Evolutionary conservation across 2,329 filamentous ascomycete species (phyloP).

Genomic region (Fusarium torreyae): DNA sequence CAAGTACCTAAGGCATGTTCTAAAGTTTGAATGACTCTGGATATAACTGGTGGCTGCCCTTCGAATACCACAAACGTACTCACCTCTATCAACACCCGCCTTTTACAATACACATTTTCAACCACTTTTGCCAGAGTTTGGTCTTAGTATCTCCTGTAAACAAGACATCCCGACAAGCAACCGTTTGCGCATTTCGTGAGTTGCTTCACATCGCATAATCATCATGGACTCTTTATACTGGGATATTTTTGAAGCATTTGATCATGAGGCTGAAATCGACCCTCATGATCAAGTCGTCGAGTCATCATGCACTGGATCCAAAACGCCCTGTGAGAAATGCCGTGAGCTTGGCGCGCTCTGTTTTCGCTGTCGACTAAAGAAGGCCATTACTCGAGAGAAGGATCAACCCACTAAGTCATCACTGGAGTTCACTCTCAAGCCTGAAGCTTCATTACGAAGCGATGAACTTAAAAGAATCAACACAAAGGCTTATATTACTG

Average conservation of each 20-base stretch:
- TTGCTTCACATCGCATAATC: neutral
- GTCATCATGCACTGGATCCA: constrained; percentile 1
- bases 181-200: neutral
- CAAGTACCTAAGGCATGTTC: no score
- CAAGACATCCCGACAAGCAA: no score
- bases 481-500: neutral
- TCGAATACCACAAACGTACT: no score
- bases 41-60: no score
- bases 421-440: neutral
- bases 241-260: neutral
- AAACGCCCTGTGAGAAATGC: neutral
- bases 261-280: neutral
- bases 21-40: no score
- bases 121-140: no score
- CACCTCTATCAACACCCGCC: no score
- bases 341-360: constrained; percentile 14
- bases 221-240: constrained; percentile 5
- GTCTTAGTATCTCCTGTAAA: no score
- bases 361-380: constrained; percentile 2
- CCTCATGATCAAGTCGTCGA: neutral
- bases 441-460: neutral
- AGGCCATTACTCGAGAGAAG: neutral
- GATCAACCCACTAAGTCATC: neutral
- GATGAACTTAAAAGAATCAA: neutral
- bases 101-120: no score